Evolutionary conservation across 2,329 filamentous ascomycete species (phyloP).

Genomic region (Penicillium sp.): DNA sequence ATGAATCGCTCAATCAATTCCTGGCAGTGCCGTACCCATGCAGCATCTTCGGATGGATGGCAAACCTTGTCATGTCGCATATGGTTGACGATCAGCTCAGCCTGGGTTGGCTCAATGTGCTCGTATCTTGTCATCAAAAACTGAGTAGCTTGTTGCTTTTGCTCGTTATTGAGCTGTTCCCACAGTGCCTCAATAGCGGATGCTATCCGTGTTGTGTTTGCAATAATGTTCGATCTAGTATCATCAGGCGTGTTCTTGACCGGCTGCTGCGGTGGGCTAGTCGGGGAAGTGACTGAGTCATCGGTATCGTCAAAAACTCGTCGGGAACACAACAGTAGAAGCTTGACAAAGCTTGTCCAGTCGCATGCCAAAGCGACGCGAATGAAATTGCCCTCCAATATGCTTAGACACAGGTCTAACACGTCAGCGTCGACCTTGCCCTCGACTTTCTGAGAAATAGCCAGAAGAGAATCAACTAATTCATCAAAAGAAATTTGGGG

Average conservation of each 20-base stretch:
- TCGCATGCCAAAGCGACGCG: constrained; percentile 28
- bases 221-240: constrained; percentile 34
- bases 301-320: constrained; percentile 30
- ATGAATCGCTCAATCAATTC: constrained; percentile 37
- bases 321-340: constrained; percentile 35
- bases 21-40: constrained; percentile 34
- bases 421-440: constrained; percentile 38
- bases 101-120: constrained; percentile 36
- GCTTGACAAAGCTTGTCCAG: constrained; percentile 32
- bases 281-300: constrained; percentile 15
- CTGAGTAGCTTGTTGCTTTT: constrained; percentile 33
- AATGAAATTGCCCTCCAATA: constrained; percentile 37
- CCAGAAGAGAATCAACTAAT: constrained; percentile 34
- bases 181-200: constrained; percentile 35
- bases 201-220: constrained; percentile 36
- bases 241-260: constrained; percentile 32
- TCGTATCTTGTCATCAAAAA: constrained; percentile 36
- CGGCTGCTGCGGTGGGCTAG: constrained; percentile 23
- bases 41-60: constrained; percentile 26
- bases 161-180: constrained; percentile 34
- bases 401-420: constrained; percentile 38
- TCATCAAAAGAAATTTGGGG: constrained; percentile 35
- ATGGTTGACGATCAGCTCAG: constrained; percentile 36
- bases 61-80: constrained; percentile 33
- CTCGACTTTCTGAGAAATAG: constrained; percentile 35